Evolutionary conservation across 2,329 filamentous ascomycete genomes (phyloP).

Genomic region (Scedosporium aurantiacum): DNA sequence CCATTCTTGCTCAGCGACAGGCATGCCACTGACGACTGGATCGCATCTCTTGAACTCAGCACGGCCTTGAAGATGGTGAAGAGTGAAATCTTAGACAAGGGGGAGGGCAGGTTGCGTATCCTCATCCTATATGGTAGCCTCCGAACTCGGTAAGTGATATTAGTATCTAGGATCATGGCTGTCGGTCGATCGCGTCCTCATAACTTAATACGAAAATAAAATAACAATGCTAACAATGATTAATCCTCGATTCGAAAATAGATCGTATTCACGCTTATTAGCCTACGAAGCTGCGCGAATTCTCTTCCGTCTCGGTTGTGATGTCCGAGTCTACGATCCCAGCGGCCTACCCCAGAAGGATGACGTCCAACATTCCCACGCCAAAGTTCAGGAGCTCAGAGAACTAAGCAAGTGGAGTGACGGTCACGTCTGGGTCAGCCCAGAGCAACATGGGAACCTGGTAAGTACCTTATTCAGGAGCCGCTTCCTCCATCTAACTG

Average conservation of each 20-base stretch:
- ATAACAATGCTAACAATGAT: too few species aligned
- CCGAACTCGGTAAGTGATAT: conserved; percentile 23
- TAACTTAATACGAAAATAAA: too few species aligned
- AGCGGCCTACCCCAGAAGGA: conserved; percentile 51
- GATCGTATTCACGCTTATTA: conserved; percentile 49
- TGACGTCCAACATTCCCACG: conserved; percentile 43
- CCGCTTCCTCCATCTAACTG: neutral
- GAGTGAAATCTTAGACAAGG: conserved; percentile 25
- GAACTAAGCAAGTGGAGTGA: conserved; percentile 53
- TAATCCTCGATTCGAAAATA: neutral
- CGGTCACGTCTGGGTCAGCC: conserved; percentile 54
- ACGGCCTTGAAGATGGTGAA: conserved; percentile 40
- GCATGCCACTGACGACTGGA: conserved; percentile 37
- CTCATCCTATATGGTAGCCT: conserved; percentile 52
- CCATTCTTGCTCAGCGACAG: conserved; percentile 40
- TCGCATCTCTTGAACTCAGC: conserved; percentile 42
- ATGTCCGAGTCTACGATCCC: conserved; percentile 53
- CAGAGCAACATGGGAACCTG: conserved; percentile 56
- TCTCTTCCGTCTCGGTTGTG: conserved; percentile 52
- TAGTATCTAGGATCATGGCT: too few species aligned
- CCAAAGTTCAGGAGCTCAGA: conserved; percentile 52
- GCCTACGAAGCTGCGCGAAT: conserved; percentile 50
- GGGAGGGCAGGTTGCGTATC: conserved; percentile 33
- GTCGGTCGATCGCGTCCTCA: too few species aligned
- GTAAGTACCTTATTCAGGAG: conserved; percentile 18